Conservation (phyloP, 2,329 filamentous ascomycete species). For the Verticillium longisporum region DNA sequence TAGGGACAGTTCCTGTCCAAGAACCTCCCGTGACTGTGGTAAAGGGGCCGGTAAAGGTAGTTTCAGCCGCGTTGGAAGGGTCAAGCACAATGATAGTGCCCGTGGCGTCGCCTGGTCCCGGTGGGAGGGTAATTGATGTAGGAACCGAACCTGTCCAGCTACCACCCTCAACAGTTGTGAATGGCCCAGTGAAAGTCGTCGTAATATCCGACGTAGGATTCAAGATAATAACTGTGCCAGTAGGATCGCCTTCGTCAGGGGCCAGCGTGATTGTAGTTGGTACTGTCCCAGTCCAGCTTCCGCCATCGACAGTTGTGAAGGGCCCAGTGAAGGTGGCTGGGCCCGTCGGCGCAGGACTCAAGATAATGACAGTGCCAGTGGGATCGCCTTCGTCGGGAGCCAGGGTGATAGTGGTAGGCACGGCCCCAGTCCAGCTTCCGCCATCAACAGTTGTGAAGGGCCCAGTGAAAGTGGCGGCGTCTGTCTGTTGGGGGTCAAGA, state of each 20-base stretch:
- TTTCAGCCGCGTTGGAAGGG: not conserved
- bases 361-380: not conserved
- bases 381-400: not conserved
- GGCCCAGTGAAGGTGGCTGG: slow-evolving; percentile 1
- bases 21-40: not conserved
- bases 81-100: not conserved
- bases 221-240: not conserved
- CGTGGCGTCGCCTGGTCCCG: not conserved
- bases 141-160: not conserved
- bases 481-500: not conserved
- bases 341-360: not conserved
- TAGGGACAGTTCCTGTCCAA: not conserved
- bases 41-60: not conserved
- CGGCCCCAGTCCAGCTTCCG: not conserved
- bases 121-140: not conserved
- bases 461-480: not conserved
- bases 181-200: not conserved
- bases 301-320: slow-evolving; percentile 2
- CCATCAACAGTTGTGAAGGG: slow-evolving; percentile 4
- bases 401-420: not conserved
- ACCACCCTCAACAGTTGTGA: not conserved
- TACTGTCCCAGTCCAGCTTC: not conserved
- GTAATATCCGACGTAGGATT: not conserved
- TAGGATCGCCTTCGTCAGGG: not conserved
- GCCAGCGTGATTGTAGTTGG: not conserved